Evolutionary conservation across 2,329 filamentous ascomycete species (phyloP), one percentile per base, ranked within the genome.

Genomic region (Sclerotiophoma versabilis): DNA sequence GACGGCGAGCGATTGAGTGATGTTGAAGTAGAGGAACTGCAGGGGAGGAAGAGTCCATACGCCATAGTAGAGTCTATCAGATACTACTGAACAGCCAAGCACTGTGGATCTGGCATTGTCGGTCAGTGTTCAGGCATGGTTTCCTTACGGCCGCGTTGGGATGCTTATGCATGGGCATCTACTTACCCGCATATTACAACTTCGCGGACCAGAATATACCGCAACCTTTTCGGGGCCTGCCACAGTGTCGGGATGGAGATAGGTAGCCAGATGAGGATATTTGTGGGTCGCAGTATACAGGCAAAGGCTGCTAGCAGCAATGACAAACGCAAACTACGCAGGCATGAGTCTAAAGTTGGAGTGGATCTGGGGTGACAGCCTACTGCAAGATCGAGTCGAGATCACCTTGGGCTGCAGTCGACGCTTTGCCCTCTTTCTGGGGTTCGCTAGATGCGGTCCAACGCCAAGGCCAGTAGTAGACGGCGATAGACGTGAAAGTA

Each of bases 11-110:
- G 90, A 90, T 73, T 96, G 89, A 17, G 88, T 85, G 49, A 99
- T 82, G 77, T 99, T 99, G 81, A 97, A 93, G 70, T 93, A 85
- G 53, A 98, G 82, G 78, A 92, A 98, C 50, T 89, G 88, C 59
- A 93, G 84, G 0, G 93, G 90, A 4, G 95, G 95, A 51, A 99
- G 91, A 0, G 92, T 91, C 91, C 92, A 96, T 58, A 85, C 78
- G 46, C 87, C 86, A 72, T 96, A 99, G 77, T 92, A 97, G 17
- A 87, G 76, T 57, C 86, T 85, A 73, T 98, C 95, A 5, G 87
- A 84, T 10, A 86, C 61, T 5, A 84, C 75, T 4, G 91, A 93
- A 12, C 89, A 48, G 5, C 77, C 78, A 4, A 96, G 79, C 5
- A 90, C 81, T 2, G 81, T 66, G 25, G 80, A 79, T n/a, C 82